Evolutionary conservation across 352 stramenopile species (phyloP).

Genomic region (Phytophthora fragariae): DNA sequence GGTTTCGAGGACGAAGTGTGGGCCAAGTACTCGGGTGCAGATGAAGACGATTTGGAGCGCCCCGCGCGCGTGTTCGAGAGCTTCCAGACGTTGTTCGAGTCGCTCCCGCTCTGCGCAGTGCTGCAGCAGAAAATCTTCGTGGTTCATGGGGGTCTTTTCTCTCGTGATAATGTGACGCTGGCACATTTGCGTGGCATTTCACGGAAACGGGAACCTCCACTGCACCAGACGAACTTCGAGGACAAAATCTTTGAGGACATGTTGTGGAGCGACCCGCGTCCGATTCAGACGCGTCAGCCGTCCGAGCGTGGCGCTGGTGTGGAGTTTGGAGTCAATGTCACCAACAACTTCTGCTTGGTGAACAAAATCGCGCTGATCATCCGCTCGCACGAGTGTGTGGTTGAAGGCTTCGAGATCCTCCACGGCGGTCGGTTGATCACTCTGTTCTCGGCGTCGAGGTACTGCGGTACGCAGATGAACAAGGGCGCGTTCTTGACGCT

Average conservation of each 20-base stretch:
- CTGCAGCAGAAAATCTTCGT: slow-evolving; percentile 95
- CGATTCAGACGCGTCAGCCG: slow-evolving; percentile 76
- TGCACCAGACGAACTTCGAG: slow-evolving; percentile 89
- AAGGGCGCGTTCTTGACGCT: slow-evolving; percentile 94
- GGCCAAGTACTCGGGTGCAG: slow-evolving; percentile 78
- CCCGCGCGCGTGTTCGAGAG: slow-evolving; percentile 65
- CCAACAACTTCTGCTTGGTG: slow-evolving; percentile 94
- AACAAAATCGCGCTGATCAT: slow-evolving; percentile 95
- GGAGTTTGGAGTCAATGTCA: slow-evolving; percentile 94
- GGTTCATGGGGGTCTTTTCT: slow-evolving; percentile 94
- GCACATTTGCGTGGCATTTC: slow-evolving; percentile 91
- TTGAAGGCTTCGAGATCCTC: slow-evolving; percentile 92
- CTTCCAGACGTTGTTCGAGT: slow-evolving; percentile 88
- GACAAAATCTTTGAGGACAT: slow-evolving; percentile 95
- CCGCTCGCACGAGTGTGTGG: slow-evolving; percentile 94
- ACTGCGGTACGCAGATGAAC: slow-evolving; percentile 94
- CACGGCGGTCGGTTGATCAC: slow-evolving; percentile 92
- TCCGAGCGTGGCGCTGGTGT: slow-evolving; percentile 91
- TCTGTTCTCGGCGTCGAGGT: slow-evolving; percentile 92
- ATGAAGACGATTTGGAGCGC: slow-evolving; percentile 60
- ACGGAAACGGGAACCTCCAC: slow-evolving; percentile 92
- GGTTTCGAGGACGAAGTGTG: slow-evolving; percentile 93
- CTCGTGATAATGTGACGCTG: slow-evolving; percentile 91
- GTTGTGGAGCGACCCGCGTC: slow-evolving; percentile 92
- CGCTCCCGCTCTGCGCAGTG: slow-evolving; percentile 90